These are phyloP conservation scores for Candida ficus DNA, from an alignment of 805 yeast genomes.

Conservation along the genomic window DNA sequence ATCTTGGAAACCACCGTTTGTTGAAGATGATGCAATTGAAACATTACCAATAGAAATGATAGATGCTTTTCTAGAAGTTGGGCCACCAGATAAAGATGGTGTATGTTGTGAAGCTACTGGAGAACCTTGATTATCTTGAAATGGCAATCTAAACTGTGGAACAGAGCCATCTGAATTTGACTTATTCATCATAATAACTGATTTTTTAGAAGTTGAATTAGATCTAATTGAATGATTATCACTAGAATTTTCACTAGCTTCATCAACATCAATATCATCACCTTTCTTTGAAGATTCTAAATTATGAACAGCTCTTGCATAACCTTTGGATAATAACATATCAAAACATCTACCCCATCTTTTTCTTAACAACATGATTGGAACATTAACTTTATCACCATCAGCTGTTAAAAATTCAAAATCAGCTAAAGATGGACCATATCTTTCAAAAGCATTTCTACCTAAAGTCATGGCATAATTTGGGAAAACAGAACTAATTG, in stretches of 20 bases:
- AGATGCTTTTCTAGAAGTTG: constrained; percentile 34
- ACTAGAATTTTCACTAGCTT: constrained; percentile 1
- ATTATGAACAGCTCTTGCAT: constrained; percentile 45
- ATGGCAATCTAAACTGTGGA: constrained; percentile 65
- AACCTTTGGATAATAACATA: constrained; percentile 54
- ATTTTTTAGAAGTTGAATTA: constrained; percentile 20
- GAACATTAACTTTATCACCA: constrained; percentile 63
- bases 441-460: constrained; percentile 65
- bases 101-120: constrained; percentile 13
- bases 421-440: constrained; percentile 59
- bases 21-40: constrained; percentile 23
- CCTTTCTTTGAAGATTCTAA: constrained; percentile 21
- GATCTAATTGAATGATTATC: constrained; percentile 12
- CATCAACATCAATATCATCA: constrained; percentile 6
- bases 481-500: constrained; percentile 66
- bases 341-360: constrained; percentile 78
- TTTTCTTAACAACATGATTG: constrained; percentile 54
- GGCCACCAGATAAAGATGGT: constrained; percentile 5
- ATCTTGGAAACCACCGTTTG: constrained; percentile 21
- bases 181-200: constrained; percentile 22
- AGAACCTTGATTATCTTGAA: constrained; percentile 41
- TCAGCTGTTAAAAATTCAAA: constrained; percentile 67
- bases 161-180: constrained; percentile 23
- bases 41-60: constrained; percentile 29
- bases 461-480: constrained; percentile 76